A percentile compares a stretch with the other conserved stretches of the same genome.
phyloP scores from a whole-genome alignment of 164 flowering plant genomes.

The Berberis thunbergii region DNA sequence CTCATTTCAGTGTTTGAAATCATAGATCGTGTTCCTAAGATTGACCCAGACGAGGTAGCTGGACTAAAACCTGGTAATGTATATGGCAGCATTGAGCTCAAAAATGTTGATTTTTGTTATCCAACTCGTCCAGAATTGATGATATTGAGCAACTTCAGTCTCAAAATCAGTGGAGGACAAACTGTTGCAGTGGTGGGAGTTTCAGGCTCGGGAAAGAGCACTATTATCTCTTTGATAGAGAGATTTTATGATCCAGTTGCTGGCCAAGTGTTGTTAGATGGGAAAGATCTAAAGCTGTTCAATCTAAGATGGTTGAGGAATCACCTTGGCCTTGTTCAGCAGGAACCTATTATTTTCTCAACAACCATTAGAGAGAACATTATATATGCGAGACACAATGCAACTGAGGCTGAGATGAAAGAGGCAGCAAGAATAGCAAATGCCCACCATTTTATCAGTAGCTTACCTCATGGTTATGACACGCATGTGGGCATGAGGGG shows the following conservation, averaged over 20 bases:
- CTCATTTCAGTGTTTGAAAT: slow-evolving; percentile 88
- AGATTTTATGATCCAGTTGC: slow-evolving; percentile 91
- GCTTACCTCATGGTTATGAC: slow-evolving; percentile 94
- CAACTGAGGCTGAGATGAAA: slow-evolving; percentile 92
- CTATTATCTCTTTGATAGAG: slow-evolving; percentile 79
- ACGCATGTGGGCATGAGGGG: slow-evolving; percentile 98
- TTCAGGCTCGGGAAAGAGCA: slow-evolving; percentile 98
- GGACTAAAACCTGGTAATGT: slow-evolving; percentile 88
- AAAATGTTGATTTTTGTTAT: slow-evolving; percentile 82
- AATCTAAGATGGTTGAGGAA: slow-evolving; percentile 91
- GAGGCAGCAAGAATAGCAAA: slow-evolving; percentile 98
- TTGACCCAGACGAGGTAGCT: slow-evolving; percentile 78
- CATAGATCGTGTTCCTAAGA: slow-evolving; percentile 80
- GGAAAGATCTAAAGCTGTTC: slow-evolving; percentile 67
- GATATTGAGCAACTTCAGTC: slow-evolving; percentile 85
- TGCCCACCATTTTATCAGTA: slow-evolving; percentile 96
- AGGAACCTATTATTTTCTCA: slow-evolving; percentile 91
- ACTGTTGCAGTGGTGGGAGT: slow-evolving; percentile 96
- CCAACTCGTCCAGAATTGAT: slow-evolving; percentile 84
- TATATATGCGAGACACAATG: slow-evolving; percentile 94
- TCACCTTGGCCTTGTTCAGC: slow-evolving; percentile 91
- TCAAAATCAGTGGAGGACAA: slow-evolving; percentile 92
- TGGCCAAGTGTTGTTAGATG: slow-evolving; percentile 81
- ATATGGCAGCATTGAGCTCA: slow-evolving; percentile 85
- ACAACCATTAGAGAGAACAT: slow-evolving; percentile 92